Conservation (phyloP, 192 early-diverging fungal species). For the Coemansia nantahalensis region DNA sequence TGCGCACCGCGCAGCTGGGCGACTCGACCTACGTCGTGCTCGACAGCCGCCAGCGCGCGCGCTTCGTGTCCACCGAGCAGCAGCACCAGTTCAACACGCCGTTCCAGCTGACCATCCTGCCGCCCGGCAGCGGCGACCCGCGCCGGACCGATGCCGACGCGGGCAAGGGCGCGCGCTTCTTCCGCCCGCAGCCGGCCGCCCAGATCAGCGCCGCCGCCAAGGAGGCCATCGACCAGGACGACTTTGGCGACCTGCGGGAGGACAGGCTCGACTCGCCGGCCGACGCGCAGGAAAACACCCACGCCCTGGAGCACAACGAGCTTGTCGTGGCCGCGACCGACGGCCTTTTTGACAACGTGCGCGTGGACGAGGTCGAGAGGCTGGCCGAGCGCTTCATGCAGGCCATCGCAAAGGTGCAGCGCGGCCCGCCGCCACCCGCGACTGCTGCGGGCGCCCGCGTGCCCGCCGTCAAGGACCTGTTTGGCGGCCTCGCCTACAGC, state of each 20-base stretch:
- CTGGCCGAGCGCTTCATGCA: slow-evolving; percentile 44
- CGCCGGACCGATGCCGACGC: not conserved
- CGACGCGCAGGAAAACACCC: slow-evolving; percentile 29
- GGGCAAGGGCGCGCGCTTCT: slow-evolving; percentile 35
- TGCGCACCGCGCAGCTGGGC: slow-evolving; percentile 46
- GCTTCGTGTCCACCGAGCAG: slow-evolving; percentile 43
- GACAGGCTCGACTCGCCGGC: slow-evolving; percentile 41
- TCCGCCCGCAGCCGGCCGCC: slow-evolving; percentile 31
- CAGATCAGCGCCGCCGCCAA: slow-evolving; percentile 3
- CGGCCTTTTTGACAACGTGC: slow-evolving; percentile 52
- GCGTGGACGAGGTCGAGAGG: slow-evolving; percentile 45
- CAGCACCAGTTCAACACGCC: slow-evolving; percentile 54
- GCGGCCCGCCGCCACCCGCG: not conserved
- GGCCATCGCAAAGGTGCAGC: slow-evolving; percentile 25
- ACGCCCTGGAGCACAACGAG: slow-evolving; percentile 28
- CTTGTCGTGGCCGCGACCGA: slow-evolving; percentile 49
- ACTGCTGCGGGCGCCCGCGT: not conserved
- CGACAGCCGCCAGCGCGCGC: slow-evolving; percentile 18
- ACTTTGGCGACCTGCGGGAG: slow-evolving; percentile 27
- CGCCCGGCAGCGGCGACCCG: too few species aligned
- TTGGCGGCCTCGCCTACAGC: slow-evolving; percentile 49
- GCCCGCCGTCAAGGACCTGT: slow-evolving; percentile 17
- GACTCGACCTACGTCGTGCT: slow-evolving; percentile 46
- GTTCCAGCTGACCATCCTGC: slow-evolving; percentile 49
- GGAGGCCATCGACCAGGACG: slow-evolving; percentile 20